phyloP scores from a whole-genome alignment of 2,329 filamentous ascomycete genomes.

The Xylariaceae sp. region DNA sequence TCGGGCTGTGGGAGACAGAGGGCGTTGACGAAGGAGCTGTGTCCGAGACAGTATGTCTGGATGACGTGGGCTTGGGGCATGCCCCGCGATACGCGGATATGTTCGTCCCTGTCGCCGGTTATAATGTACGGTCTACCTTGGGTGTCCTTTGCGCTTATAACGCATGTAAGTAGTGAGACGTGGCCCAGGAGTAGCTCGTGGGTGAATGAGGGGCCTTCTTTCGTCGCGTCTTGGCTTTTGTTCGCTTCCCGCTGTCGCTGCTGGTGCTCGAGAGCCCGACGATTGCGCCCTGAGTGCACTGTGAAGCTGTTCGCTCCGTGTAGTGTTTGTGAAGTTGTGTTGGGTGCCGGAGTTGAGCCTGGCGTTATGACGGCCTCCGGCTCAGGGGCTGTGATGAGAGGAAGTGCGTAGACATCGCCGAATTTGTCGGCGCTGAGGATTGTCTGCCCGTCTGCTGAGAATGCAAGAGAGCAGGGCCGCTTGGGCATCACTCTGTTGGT shows the following conservation, averaged over 20 bases:
- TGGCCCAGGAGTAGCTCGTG: constrained; percentile 81
- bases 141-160: constrained; percentile 49
- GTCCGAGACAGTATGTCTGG: constrained; percentile 83
- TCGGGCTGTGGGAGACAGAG: constrained; percentile 56
- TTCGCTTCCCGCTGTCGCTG: constrained; percentile 32
- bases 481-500: constrained; percentile 74
- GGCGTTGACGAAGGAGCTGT: constrained; percentile 77
- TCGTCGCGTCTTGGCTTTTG: constrained; percentile 23
- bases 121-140: constrained; percentile 47
- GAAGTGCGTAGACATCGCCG: constrained; percentile 88
- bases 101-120: constrained; percentile 58
- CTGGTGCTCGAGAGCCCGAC: constrained; percentile 57
- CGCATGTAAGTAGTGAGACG: constrained; percentile 87
- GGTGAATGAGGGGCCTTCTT: constrained; percentile 57
- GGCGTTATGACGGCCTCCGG: constrained; percentile 1
- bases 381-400: constrained; percentile 49
- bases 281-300: constrained; percentile 63
- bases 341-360: constrained; percentile 15
- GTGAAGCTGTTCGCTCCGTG: constrained; percentile 54
- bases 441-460: constrained; percentile 65
- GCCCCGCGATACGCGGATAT: constrained; percentile 83
- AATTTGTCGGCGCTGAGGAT: constrained; percentile 92
- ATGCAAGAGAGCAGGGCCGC: constrained; percentile 70
- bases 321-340: constrained; percentile 14
- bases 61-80: constrained; percentile 82